These are phyloP conservation scores for Pichia cactophila DNA, from an alignment of 1,139 yeast species.

Conservation along the genomic window DNA sequence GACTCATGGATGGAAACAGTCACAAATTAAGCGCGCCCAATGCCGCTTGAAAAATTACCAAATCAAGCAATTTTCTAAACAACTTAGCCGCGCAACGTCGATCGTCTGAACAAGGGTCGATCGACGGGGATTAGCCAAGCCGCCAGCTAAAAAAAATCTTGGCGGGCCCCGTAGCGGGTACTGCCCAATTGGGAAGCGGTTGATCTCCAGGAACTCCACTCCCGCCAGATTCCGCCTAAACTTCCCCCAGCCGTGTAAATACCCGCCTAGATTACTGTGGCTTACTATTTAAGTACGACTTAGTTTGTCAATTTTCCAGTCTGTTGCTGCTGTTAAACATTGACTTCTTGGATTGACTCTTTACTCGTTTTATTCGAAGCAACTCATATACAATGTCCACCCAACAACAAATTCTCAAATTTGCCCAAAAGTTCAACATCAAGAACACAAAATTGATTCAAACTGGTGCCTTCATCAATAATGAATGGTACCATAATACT, in stretches of 20 bases:
- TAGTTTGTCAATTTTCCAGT: background rate
- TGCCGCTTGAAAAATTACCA: constrained; percentile 2
- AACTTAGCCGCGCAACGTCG: background rate
- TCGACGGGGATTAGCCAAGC: background rate
- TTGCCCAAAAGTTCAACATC: constrained; percentile 25
- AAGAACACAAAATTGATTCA: constrained; percentile 22
- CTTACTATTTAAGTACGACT: background rate
- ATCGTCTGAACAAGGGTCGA: background rate
- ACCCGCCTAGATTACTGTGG: background rate
- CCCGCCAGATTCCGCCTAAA: background rate
- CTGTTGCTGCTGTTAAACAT: too few species aligned
- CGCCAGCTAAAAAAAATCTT: too few species aligned
- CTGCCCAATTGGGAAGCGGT: background rate
- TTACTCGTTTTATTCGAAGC: too few species aligned
- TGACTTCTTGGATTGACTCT: too few species aligned
- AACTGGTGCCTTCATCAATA: constrained; percentile 26
- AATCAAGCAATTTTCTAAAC: background rate
- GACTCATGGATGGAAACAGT: background rate
- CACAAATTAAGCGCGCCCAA: constrained; percentile 9
- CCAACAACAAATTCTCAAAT: constrained; percentile 17
- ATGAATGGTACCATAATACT: constrained; percentile 20
- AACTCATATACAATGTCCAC: constrained; percentile 18
- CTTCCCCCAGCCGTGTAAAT: background rate
- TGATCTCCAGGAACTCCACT: background rate
- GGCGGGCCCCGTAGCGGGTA: background rate